Conservation (phyloP, 2,329 filamentous ascomycete genomes). For the Thielaviopsis populi region DNA sequence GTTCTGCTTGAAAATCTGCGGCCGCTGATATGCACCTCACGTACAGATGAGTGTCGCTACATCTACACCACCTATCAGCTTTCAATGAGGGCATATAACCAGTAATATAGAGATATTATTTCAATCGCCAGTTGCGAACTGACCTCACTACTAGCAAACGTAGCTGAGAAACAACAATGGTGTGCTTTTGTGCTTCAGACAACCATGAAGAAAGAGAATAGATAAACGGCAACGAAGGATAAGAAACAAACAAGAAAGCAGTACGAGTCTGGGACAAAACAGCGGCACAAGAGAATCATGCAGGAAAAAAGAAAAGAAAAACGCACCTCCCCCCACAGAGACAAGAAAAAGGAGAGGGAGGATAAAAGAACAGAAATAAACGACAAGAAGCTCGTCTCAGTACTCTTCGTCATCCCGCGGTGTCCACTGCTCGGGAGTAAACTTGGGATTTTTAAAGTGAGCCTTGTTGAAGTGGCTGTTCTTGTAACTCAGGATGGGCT, state of each 20-base stretch:
- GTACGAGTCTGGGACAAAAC: conserved; percentile 4
- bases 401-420: conserved; percentile 26
- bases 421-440: conserved; percentile 32
- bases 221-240: not conserved
- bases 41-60: not conserved
- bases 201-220: not conserved
- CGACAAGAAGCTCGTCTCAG: not conserved
- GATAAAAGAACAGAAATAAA: not conserved
- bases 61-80: too few species aligned
- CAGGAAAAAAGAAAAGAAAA: not conserved
- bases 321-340: not conserved
- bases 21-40: too few species aligned
- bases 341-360: not conserved
- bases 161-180: not conserved
- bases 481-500: conserved; percentile 42
- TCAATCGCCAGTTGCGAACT: not conserved
- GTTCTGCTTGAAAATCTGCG: too few species aligned
- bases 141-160: not conserved
- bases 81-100: not conserved
- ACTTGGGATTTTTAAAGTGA: conserved; percentile 49
- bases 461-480: conserved; percentile 53
- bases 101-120: not conserved
- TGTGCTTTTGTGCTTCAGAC: not conserved
- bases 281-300: not conserved
- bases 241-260: not conserved